A percentile compares a stretch with the other conserved stretches of the same genome.
These are phyloP conservation scores for Sphaerostilbella broomeana DNA, from an alignment of 2,329 filamentous ascomycete species.

Conservation along the genomic window DNA sequence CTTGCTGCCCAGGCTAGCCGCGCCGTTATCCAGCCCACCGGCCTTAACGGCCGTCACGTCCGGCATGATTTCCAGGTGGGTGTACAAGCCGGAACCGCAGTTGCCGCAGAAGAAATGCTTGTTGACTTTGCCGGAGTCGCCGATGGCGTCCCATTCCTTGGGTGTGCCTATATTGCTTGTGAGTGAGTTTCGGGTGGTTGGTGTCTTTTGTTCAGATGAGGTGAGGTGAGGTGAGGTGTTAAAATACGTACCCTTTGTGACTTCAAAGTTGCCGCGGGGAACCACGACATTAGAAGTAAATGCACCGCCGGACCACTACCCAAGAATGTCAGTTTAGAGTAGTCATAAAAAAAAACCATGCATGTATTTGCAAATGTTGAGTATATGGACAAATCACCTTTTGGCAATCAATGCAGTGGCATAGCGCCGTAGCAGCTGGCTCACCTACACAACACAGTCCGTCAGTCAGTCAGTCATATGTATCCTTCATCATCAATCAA, in stretches of 20 bases:
- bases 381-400: constrained; percentile 31
- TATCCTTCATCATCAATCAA: too few relatives aligned
- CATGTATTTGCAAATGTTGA: background rate
- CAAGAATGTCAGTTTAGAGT: too few relatives aligned
- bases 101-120: constrained; percentile 48
- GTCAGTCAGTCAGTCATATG: too few relatives aligned
- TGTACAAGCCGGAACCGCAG: constrained; percentile 47
- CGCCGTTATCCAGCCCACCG: constrained; percentile 43
- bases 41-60: constrained; percentile 45
- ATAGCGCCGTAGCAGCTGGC: constrained; percentile 38
- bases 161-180: constrained; percentile 35
- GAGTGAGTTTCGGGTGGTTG: background rate
- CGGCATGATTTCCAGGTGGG: constrained; percentile 46
- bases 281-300: constrained; percentile 50
- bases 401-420: constrained; percentile 49
- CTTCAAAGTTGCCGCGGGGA: constrained; percentile 37
- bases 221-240: too few relatives aligned
- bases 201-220: too few relatives aligned
- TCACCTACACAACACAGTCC: constrained; percentile 32
- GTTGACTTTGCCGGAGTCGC: constrained; percentile 47
- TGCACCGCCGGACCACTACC: constrained; percentile 43
- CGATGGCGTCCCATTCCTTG: constrained; percentile 40
- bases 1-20: constrained; percentile 34
- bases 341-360: too few relatives aligned
- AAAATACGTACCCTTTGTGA: constrained; percentile 38